phyloP scores from a whole-genome alignment of 192 early-diverging fungal genomes.

The Spinellus fusiger region DNA sequence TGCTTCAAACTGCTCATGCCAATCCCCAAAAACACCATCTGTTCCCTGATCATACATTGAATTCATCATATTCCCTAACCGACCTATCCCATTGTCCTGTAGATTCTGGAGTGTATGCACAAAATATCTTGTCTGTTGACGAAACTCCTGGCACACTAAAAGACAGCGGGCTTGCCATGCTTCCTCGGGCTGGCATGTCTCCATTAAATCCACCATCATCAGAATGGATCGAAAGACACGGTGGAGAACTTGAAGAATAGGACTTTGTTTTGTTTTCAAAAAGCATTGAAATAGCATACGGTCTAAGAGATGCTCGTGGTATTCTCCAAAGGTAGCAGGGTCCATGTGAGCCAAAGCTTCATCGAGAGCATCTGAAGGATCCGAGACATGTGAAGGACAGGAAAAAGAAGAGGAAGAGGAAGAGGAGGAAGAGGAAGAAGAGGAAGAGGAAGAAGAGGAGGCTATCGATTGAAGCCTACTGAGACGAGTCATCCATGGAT shows the following conservation, averaged over 20 bases:
- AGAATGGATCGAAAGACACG: slow-evolving; percentile 31
- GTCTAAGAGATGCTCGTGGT: slow-evolving; percentile 43
- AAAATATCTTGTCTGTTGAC: slow-evolving; percentile 25
- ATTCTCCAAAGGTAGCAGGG: slow-evolving; percentile 31
- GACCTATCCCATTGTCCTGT: slow-evolving; percentile 32
- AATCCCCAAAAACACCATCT: neutral
- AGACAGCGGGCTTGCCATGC: slow-evolving; percentile 13
- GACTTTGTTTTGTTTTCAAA: slow-evolving; percentile 37
- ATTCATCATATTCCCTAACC: slow-evolving; percentile 8
- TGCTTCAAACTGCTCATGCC: slow-evolving; percentile 19
- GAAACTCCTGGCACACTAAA: slow-evolving; percentile 27
- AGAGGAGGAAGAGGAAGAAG: no score
- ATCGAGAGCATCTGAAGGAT: neutral
- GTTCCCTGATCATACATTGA: neutral
- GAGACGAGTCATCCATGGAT: slow-evolving; percentile 35
- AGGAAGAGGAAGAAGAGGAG: no score
- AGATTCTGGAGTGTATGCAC: slow-evolving; percentile 32
- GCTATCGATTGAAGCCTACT: neutral
- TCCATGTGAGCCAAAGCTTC: slow-evolving; percentile 25
- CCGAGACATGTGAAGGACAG: no score
- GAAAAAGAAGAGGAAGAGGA: no score
- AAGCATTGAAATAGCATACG: slow-evolving; percentile 40
- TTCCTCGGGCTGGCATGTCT: slow-evolving; percentile 3
- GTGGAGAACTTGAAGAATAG: slow-evolving; percentile 33
- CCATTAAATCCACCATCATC: neutral